These are phyloP conservation scores for Pyrrhoderma noxium DNA, from an alignment of 1,284 basidiomycete species.

Conservation along the genomic window DNA sequence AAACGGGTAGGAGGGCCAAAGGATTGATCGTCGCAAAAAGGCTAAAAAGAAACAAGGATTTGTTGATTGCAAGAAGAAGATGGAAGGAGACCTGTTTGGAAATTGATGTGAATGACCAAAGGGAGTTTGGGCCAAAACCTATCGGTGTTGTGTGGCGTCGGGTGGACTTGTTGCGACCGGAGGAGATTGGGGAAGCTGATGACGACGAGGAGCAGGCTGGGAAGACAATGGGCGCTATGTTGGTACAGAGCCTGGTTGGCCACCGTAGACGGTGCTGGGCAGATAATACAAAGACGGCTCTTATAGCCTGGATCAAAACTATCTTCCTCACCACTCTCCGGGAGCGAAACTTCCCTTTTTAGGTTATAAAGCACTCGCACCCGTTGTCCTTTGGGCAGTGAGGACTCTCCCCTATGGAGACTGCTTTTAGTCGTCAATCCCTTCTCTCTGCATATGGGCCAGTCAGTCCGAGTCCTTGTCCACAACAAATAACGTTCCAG, in stretches of 20 bases:
- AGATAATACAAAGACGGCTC: constrained; percentile 12
- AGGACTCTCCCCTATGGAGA: constrained; percentile 16
- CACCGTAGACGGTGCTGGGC: constrained; percentile 1
- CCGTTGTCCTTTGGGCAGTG: constrained; percentile 17
- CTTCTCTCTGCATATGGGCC: constrained; percentile 10
- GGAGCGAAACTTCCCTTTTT: constrained; percentile 11
- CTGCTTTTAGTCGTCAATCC: constrained; percentile 16
- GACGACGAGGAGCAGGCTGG: constrained; percentile 9
- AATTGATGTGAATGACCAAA: constrained; percentile 13
- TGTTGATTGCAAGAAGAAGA: background rate
- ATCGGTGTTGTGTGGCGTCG: constrained; percentile 3
- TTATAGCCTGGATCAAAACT: background rate
- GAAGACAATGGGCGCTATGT: constrained; percentile 17
- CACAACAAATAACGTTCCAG: background rate
- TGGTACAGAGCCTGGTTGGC: constrained; percentile 12
- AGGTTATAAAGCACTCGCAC: constrained; percentile 5
- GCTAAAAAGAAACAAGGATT: constrained; percentile 15
- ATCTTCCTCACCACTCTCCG: constrained; percentile 8
- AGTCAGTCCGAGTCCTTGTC: constrained; percentile 14
- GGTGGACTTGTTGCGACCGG: constrained; percentile 6
- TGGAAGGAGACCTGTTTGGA: constrained; percentile 15
- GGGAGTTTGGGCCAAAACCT: too few relatives aligned
- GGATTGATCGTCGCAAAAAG: constrained; percentile 15
- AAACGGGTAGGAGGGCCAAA: constrained; percentile 11
- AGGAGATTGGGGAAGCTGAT: constrained; percentile 9